These are phyloP conservation scores for Prunus fruticosa DNA, from an alignment of 306 rosid species.

Conservation along the genomic window DNA sequence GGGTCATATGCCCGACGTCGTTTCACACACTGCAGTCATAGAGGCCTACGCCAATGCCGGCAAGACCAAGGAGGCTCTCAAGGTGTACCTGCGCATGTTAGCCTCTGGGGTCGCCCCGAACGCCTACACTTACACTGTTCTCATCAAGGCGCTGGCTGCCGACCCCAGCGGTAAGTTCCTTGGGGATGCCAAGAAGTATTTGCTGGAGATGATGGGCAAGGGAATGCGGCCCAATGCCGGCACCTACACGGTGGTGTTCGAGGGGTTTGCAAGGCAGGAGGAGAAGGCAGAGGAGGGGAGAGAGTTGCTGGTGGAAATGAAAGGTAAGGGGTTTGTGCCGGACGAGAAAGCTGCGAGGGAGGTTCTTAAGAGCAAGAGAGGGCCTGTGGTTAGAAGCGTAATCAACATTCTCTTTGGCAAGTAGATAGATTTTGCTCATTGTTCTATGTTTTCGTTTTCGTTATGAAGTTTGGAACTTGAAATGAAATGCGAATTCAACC, in stretches of 20 bases:
- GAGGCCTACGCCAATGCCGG: slow-evolving; percentile 70
- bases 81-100: slow-evolving; percentile 65
- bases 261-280: slow-evolving; percentile 44
- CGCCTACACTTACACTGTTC: slow-evolving; percentile 64
- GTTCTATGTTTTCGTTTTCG: too few species aligned
- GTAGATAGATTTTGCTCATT: slow-evolving; percentile 15
- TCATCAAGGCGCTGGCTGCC: slow-evolving; percentile 48
- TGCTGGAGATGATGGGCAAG: slow-evolving; percentile 68
- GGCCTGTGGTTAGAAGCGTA: slow-evolving; percentile 47
- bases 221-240: slow-evolving; percentile 67
- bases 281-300: slow-evolving; percentile 48
- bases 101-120: slow-evolving; percentile 66
- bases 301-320: slow-evolving; percentile 48
- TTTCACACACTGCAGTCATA: slow-evolving; percentile 62
- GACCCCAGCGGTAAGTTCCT: slow-evolving; percentile 27
- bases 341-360: slow-evolving; percentile 61
- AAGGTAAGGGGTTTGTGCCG: slow-evolving; percentile 51
- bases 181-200: slow-evolving; percentile 46
- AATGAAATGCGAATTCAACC: neutral
- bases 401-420: slow-evolving; percentile 53
- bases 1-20: slow-evolving; percentile 77
- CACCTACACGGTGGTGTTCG: slow-evolving; percentile 51
- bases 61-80: slow-evolving; percentile 61
- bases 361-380: slow-evolving; percentile 41
- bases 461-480: neutral